These are phyloP conservation scores for Akebia trifoliata DNA, from an alignment of 164 flowering plant genomes.

Conservation along the genomic window DNA sequence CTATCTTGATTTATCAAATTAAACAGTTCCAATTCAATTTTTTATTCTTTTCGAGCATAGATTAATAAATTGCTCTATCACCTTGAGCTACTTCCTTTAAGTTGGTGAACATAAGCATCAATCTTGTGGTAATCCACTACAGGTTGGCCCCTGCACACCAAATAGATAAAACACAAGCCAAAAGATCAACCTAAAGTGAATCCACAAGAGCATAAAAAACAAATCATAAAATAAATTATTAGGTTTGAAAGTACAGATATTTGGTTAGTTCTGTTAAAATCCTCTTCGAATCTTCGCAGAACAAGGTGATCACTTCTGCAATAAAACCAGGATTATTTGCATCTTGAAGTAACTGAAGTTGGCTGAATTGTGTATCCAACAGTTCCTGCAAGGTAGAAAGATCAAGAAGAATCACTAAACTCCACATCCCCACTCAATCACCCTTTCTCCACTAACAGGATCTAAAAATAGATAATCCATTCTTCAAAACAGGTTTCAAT, in stretches of 20 bases:
- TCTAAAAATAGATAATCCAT: not conserved
- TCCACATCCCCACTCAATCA: not conserved
- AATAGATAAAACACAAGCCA: not conserved
- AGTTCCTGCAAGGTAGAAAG: slow-evolving; percentile 11
- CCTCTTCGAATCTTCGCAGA: slow-evolving; percentile 20
- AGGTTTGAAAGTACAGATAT: slow-evolving; percentile 15
- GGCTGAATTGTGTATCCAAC: slow-evolving; percentile 25
- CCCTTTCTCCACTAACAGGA: not conserved
- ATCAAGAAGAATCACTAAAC: not conserved
- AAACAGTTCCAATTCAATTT: too few relatives aligned
- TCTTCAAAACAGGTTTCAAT: too few relatives aligned
- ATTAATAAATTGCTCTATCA: not conserved
- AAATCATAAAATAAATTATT: not conserved
- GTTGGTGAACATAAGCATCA: slow-evolving; percentile 23
- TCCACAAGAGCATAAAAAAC: too few relatives aligned
- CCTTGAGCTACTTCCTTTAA: slow-evolving; percentile 32
- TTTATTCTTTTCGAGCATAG: too few relatives aligned
- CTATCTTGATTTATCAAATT: too few relatives aligned
- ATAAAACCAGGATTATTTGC: slow-evolving; percentile 24
- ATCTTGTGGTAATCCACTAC: slow-evolving; percentile 20
- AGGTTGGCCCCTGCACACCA: slow-evolving; percentile 16
- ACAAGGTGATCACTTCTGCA: slow-evolving; percentile 23
- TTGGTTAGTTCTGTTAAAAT: slow-evolving; percentile 20
- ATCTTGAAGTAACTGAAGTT: slow-evolving; percentile 27
- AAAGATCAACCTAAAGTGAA: not conserved